Evolutionary conservation across 768 basidiomycete species (phyloP).

Genomic region (Lactarius quietus): DNA sequence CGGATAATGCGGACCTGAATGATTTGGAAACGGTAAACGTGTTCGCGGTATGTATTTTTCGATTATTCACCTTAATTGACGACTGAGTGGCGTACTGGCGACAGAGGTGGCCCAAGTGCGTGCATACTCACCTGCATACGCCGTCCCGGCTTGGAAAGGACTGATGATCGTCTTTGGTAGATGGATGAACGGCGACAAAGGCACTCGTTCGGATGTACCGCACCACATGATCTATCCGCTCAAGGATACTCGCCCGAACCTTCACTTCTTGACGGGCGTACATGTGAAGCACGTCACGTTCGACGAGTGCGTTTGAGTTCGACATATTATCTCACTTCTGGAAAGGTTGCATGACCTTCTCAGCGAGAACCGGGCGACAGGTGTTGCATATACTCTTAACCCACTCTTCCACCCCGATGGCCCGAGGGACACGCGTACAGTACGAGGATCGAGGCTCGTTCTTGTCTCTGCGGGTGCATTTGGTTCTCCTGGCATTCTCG

Average conservation of each 20-base stretch:
- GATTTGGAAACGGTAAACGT: conserved; percentile 27
- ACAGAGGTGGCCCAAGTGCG: no score
- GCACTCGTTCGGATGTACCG: conserved; percentile 53
- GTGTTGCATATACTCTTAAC: neutral
- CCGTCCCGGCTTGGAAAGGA: neutral
- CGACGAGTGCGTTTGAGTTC: conserved; percentile 20
- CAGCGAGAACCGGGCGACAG: conserved; percentile 29
- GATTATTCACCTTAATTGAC: neutral
- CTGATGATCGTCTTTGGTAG: conserved; percentile 32
- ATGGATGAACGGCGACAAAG: conserved; percentile 48
- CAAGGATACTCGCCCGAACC: conserved; percentile 32
- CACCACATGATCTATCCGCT: conserved; percentile 39
- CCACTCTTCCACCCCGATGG: neutral
- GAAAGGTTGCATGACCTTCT: neutral
- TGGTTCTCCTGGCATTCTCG: no score
- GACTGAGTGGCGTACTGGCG: conserved; percentile 18
- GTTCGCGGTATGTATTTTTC: conserved; percentile 25
- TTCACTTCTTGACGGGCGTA: conserved; percentile 34
- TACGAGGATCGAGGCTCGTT: no score
- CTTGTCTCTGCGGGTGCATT: no score
- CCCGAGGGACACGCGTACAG: conserved; percentile 8
- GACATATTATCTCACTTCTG: conserved; percentile 29
- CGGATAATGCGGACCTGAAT: conserved; percentile 23
- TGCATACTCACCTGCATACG: neutral
- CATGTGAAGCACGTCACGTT: conserved; percentile 36